phyloP scores from a whole-genome alignment of 768 basidiomycete genomes.

The Termitomyces sp. region DNA sequence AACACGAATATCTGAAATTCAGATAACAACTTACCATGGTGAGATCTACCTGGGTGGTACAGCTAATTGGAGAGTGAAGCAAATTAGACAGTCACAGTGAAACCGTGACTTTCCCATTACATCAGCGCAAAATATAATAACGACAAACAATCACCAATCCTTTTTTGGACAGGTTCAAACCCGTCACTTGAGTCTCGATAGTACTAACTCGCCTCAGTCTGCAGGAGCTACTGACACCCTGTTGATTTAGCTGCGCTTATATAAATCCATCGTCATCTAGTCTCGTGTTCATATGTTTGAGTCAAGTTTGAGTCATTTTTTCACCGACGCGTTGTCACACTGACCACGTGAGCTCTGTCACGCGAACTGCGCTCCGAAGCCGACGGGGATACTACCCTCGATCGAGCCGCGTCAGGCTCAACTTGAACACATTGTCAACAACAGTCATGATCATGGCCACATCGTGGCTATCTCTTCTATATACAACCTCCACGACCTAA shows the following conservation, averaged over 20 bases:
- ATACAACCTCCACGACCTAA: neutral
- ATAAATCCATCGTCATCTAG: neutral
- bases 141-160: no score
- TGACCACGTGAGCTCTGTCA: no score
- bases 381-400: no score
- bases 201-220: no score
- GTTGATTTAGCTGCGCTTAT: neutral
- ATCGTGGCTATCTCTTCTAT: neutral
- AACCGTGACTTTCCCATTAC: no score
- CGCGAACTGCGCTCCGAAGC: neutral
- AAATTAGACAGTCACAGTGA: no score
- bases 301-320: no score
- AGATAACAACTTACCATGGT: constrained; percentile 1
- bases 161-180: neutral
- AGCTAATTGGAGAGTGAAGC: no score
- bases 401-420: neutral
- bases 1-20: no score
- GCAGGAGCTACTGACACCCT: neutral
- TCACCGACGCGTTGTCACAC: no score
- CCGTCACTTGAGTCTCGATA: no score
- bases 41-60: neutral
- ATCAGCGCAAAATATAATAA: neutral
- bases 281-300: no score
- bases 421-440: neutral
- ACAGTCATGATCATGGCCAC: neutral